Conservation (phyloP, 2,329 filamentous ascomycete species). For the Diaporthe citrichinensis region DNA sequence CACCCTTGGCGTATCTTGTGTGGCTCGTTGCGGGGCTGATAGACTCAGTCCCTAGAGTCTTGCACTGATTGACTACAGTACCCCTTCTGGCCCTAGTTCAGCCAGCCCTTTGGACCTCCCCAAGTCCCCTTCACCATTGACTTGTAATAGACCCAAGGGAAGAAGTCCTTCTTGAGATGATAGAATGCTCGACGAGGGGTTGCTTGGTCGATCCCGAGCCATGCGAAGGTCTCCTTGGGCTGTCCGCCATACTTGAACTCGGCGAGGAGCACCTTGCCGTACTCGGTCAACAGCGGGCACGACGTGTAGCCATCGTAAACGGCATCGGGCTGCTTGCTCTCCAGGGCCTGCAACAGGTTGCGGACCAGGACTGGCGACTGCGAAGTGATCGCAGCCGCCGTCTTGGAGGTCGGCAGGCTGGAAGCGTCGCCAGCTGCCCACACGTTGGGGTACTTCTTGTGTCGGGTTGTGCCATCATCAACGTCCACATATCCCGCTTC, state of each 20-base stretch:
- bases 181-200: constrained; percentile 56
- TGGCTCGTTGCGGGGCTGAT: background rate
- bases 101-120: constrained; percentile 47
- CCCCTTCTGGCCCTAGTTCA: background rate
- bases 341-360: constrained; percentile 55
- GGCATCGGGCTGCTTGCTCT: constrained; percentile 50
- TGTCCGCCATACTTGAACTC: constrained; percentile 64
- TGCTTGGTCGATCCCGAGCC: constrained; percentile 53
- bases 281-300: constrained; percentile 60
- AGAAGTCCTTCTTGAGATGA: constrained; percentile 61
- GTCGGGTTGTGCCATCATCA: constrained; percentile 44
- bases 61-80: background rate
- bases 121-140: constrained; percentile 52
- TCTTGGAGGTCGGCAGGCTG: constrained; percentile 58
- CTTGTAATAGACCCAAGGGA: constrained; percentile 52
- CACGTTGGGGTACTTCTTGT: constrained; percentile 53
- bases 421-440: constrained; percentile 57
- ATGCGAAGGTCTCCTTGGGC: constrained; percentile 60
- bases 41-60: background rate
- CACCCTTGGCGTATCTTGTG: background rate
- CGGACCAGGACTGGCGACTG: constrained; percentile 59
- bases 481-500: constrained; percentile 44
- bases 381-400: constrained; percentile 60
- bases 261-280: constrained; percentile 60
- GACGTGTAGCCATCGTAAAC: constrained; percentile 61